Conservation (phyloP, 495 filamentous ascomycete species). For the Polyplosphaeria fusca region DNA sequence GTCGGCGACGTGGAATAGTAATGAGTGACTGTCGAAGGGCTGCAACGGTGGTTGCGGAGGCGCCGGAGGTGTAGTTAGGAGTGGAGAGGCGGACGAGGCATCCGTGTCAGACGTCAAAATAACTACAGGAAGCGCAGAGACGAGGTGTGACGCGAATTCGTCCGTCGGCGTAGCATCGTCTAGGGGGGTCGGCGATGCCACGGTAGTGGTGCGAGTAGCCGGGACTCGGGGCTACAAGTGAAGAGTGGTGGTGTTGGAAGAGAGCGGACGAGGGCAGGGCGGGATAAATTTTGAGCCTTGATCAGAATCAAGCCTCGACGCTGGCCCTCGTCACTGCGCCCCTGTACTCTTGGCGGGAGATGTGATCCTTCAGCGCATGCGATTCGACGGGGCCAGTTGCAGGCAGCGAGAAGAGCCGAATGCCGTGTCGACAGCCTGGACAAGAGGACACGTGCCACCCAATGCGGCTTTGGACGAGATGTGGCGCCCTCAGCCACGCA, state of each 20-base stretch:
- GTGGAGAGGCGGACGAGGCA: constrained; percentile 6
- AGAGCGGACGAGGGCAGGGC: too few relatives aligned
- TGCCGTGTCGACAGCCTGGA: too few relatives aligned
- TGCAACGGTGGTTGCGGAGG: constrained; percentile 2
- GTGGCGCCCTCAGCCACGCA: constrained; percentile 5
- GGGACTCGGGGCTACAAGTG: background rate
- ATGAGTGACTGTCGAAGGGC: constrained; percentile 11
- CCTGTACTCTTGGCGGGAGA: too few relatives aligned
- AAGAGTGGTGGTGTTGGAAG: too few relatives aligned
- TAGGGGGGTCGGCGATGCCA: constrained; percentile 22
- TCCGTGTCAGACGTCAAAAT: constrained; percentile 20
- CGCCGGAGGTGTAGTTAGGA: background rate
- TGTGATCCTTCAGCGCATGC: too few relatives aligned
- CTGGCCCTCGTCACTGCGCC: too few relatives aligned
- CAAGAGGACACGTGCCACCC: constrained; percentile 15
- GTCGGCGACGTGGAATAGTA: constrained; percentile 19
- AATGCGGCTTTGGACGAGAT: too few relatives aligned
- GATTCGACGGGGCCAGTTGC: too few relatives aligned
- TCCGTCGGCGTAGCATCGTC: constrained; percentile 30
- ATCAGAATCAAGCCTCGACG: too few relatives aligned
- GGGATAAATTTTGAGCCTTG: too few relatives aligned
- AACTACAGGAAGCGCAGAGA: constrained; percentile 14
- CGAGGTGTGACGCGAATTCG: constrained; percentile 21
- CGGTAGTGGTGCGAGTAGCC: constrained; percentile 5
- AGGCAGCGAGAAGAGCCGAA: too few relatives aligned